These are phyloP conservation scores for Metarhizium album DNA, from an alignment of 2,329 filamentous ascomycete genomes.

Conservation along the genomic window DNA sequence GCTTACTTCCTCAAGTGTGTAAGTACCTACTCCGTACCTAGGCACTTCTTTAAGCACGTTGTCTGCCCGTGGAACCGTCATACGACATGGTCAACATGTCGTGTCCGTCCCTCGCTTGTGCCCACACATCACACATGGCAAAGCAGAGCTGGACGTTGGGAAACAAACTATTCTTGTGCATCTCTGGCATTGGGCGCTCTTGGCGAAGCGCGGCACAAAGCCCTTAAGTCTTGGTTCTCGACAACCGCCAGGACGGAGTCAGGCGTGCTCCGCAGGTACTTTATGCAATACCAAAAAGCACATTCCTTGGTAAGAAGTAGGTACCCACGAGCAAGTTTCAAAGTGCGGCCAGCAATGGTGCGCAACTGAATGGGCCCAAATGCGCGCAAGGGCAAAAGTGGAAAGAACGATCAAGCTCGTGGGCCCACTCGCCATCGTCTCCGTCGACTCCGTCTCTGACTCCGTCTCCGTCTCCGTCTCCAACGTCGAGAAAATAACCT, in stretches of 20 bases:
- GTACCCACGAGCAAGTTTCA: background rate
- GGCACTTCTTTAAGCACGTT: too few species aligned
- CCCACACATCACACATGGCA: too few species aligned
- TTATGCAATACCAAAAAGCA: too few species aligned
- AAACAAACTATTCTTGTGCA: background rate
- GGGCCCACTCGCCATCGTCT: background rate
- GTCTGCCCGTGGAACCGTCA: too few species aligned
- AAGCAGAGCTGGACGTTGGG: background rate
- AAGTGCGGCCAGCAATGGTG: background rate
- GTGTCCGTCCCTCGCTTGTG: too few species aligned
- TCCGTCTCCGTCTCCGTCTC: background rate
- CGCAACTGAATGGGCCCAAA: background rate
- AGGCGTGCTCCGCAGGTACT: too few species aligned
- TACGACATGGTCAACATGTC: too few species aligned
- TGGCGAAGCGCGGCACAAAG: background rate
- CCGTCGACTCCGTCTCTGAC: background rate
- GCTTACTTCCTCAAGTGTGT: too few species aligned
- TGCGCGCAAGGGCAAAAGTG: background rate
- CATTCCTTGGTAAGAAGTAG: background rate
- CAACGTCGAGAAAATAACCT: too few species aligned
- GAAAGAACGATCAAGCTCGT: background rate
- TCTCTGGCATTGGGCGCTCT: background rate
- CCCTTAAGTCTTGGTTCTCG: background rate
- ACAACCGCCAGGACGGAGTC: too few species aligned
- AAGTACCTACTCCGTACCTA: too few species aligned